Conservation (phyloP, 1,139 yeast genomes). For the Saccharomyces hybrid region DNA sequence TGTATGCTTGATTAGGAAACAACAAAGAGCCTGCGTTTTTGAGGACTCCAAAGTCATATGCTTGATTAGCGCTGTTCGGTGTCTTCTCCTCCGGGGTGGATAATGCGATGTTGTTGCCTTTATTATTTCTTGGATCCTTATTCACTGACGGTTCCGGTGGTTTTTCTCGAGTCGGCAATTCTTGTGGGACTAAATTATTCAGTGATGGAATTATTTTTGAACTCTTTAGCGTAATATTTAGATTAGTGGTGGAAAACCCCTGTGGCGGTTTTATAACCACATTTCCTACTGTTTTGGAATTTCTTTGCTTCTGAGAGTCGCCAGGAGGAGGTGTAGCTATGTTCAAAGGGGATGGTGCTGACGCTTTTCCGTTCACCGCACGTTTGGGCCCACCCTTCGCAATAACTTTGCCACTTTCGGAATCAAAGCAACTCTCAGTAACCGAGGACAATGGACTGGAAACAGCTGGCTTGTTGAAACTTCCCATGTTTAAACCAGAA, state of each 20-base stretch:
- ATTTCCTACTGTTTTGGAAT: not conserved
- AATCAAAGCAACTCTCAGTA: slow-evolving; percentile 10
- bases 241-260: not conserved
- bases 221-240: not conserved
- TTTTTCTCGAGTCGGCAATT: not conserved
- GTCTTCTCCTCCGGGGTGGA: not conserved
- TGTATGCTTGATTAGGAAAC: not conserved
- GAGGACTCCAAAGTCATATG: not conserved
- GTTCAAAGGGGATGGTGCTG: slow-evolving; percentile 4
- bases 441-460: slow-evolving; percentile 17
- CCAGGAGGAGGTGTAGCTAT: not conserved
- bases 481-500: slow-evolving; percentile 1
- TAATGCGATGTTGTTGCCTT: not conserved
- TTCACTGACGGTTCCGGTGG: not conserved
- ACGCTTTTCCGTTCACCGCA: slow-evolving; percentile 6
- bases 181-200: not conserved
- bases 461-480: slow-evolving; percentile 7
- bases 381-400: slow-evolving; percentile 6
- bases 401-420: not conserved
- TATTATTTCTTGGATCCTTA: not conserved
- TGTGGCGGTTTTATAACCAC: not conserved
- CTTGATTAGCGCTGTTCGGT: not conserved
- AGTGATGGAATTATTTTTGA: not conserved
- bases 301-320: not conserved
- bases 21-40: not conserved